Base-by-base conservation (phyloP, 169 alveolate species). In the Plasmodium reichenowi region DNA sequence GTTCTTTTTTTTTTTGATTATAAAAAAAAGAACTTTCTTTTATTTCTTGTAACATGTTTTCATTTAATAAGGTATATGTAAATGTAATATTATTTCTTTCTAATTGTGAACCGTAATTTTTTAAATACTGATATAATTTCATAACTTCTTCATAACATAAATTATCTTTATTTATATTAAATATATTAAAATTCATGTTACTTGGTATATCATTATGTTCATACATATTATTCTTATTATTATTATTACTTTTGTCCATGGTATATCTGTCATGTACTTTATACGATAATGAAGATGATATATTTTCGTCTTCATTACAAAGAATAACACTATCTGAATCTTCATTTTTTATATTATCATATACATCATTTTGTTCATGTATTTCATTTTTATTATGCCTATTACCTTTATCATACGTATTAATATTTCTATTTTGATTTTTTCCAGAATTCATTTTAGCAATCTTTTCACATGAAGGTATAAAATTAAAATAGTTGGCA, bases 111-210 rank as follows among this genome's bases (percentile, higher is more conserved):
- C 74, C 43, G 15, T 58, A 29, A 48, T 68, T 56, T 68, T 68
- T 83, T 22, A 83, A 48, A 29, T 22, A 83, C 3, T 56, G 26
- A 47, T 83, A 83, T 13, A 83, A 54, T 17, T 54, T 83, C 22
- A 58, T 67, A 45, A 83, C 72, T 58, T 83, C 85, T 8, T 68
- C 45, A 48, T 29, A 38, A 50, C 32, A 68, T 59, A 83, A 72
- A 68, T 83, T 68, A 6, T 83, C 91, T 56, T 54, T 58, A 59
- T 58, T 68, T 17, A 68, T 48, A 24, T 83, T 54, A 54, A 50
- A 29, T 12, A 32, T 24, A 83, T 38, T 68, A 47, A 67, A 68
- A 60, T 63, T 20, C 5, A 3, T 32, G 26, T 50, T 13, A 50
- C 50, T 63, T 6, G 20, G 9, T 38, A 38, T 38, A 38, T 38